A percentile compares a stretch with the other conserved stretches of the same genome.
Evolutionary conservation across 805 yeast species (phyloP).

Genomic region (Vanderwaltozyma tropicalis): DNA sequence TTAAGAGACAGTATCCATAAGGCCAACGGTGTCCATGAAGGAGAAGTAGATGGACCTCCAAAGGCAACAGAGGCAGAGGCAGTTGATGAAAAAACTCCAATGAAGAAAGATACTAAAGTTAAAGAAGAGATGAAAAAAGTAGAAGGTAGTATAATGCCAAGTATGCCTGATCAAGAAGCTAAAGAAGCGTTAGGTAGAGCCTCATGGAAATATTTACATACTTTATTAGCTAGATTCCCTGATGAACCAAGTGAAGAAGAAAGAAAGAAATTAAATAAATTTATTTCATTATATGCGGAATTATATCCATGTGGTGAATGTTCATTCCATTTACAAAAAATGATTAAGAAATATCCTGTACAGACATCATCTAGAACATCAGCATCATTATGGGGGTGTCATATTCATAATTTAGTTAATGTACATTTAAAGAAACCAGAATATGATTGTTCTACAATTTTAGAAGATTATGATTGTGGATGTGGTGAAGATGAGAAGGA

Average conservation of each 20-base stretch:
- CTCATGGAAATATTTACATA: conserved; percentile 87
- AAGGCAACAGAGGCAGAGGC: neutral
- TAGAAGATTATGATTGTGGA: conserved; percentile 93
- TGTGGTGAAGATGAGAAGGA: conserved; percentile 64
- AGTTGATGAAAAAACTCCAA: neutral
- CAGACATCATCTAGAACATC: conserved; percentile 64
- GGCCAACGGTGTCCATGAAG: neutral
- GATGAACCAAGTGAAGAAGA: conserved; percentile 63
- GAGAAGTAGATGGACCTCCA: neutral
- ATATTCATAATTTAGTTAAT: conserved; percentile 81
- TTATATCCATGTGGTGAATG: conserved; percentile 97
- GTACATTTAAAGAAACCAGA: conserved; percentile 52
- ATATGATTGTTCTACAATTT: conserved; percentile 76
- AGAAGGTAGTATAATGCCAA: conserved; percentile 73
- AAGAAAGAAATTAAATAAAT: conserved; percentile 49
- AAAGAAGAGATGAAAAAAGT: neutral
- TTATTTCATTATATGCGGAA: conserved; percentile 68
- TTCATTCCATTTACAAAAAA: conserved; percentile 75
- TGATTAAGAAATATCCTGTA: conserved; percentile 69
- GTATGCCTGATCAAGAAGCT: conserved; percentile 68
- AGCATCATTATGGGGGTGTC: conserved; percentile 96
- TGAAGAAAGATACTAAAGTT: neutral
- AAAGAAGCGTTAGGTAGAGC: conserved; percentile 80
- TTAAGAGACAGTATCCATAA: neutral
- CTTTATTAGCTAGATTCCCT: conserved; percentile 86